Conservation (phyloP, 345 rosid species). For the Lagerstroemia speciosa region DNA sequence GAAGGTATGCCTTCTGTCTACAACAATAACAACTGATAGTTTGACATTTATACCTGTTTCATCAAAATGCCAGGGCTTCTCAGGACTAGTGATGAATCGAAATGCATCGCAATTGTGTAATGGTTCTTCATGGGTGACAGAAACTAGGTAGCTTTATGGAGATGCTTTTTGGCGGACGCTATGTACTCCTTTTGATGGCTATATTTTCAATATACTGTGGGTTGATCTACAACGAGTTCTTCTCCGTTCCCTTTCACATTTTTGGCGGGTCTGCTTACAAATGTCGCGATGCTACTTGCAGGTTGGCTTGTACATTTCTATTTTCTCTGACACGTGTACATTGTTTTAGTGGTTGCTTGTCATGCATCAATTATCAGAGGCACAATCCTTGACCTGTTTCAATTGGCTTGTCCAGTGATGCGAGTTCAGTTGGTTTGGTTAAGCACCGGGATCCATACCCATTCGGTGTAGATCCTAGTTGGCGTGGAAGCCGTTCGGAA, state of each 20-base stretch:
- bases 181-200: conserved; percentile 80
- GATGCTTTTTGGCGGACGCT: conserved; percentile 95
- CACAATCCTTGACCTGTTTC: conserved; percentile 6
- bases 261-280: conserved; percentile 92
- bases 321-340: not conserved
- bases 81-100: not conserved
- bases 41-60: not conserved
- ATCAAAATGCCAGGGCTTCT: not conserved
- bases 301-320: conserved; percentile 34
- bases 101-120: not conserved
- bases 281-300: conserved; percentile 76
- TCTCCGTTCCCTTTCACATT: conserved; percentile 89
- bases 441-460: conserved; percentile 82
- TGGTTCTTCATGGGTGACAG: conserved; percentile 29
- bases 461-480: conserved; percentile 97
- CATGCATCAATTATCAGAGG: not conserved
- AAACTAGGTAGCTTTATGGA: conserved; percentile 99
- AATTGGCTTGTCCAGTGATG: conserved; percentile 51
- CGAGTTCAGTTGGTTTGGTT: conserved; percentile 55
- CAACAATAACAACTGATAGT: not conserved
- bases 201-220: conserved; percentile 95
- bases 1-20: conserved; percentile 43
- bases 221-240: conserved; percentile 94
- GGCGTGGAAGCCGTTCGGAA: conserved; percentile 99
- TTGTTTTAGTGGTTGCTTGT: not conserved